Conservation (phyloP, 495 filamentous ascomycete genomes). For the Massariosphaeria phaeospora region DNA sequence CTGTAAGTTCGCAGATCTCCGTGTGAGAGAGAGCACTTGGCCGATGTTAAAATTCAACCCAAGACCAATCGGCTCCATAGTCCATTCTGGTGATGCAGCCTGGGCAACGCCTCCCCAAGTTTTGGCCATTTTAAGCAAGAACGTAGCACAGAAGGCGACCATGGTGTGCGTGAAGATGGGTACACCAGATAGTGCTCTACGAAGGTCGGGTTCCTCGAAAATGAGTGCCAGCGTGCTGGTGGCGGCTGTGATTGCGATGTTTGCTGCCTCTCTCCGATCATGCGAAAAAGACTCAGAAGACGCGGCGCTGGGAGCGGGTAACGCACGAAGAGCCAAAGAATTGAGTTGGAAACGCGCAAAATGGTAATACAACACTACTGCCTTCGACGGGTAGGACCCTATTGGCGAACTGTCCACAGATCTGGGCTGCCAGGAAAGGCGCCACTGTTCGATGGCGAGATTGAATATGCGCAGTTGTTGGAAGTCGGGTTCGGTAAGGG, state of each 20-base stretch:
- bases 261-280: slow-evolving; percentile 52
- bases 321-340: slow-evolving; percentile 52
- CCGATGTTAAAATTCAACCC: slow-evolving; percentile 10
- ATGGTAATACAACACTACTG: slow-evolving; percentile 56
- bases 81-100: slow-evolving; percentile 9
- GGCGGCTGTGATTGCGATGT: slow-evolving; percentile 54
- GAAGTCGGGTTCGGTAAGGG: slow-evolving; percentile 52
- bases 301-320: slow-evolving; percentile 46
- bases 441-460: slow-evolving; percentile 54
- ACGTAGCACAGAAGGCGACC: slow-evolving; percentile 56
- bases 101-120: slow-evolving; percentile 11
- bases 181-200: slow-evolving; percentile 43
- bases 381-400: slow-evolving; percentile 55
- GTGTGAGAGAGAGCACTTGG: slow-evolving; percentile 1
- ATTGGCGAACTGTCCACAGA: slow-evolving; percentile 42
- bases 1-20: slow-evolving; percentile 7
- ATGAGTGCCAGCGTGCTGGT: slow-evolving; percentile 54
- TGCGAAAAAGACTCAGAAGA: slow-evolving; percentile 46
- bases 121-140: slow-evolving; percentile 49
- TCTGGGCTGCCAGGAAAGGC: slow-evolving; percentile 52
- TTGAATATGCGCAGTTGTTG: slow-evolving; percentile 50
- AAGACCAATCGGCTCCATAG: slow-evolving; percentile 2
- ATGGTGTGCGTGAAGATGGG: slow-evolving; percentile 52
- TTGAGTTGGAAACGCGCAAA: slow-evolving; percentile 59
- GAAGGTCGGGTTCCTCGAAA: slow-evolving; percentile 53